These are phyloP conservation scores for Aspergillus fumigatus DNA, from an alignment of 2,329 filamentous ascomycete genomes.

Conservation along the genomic window DNA sequence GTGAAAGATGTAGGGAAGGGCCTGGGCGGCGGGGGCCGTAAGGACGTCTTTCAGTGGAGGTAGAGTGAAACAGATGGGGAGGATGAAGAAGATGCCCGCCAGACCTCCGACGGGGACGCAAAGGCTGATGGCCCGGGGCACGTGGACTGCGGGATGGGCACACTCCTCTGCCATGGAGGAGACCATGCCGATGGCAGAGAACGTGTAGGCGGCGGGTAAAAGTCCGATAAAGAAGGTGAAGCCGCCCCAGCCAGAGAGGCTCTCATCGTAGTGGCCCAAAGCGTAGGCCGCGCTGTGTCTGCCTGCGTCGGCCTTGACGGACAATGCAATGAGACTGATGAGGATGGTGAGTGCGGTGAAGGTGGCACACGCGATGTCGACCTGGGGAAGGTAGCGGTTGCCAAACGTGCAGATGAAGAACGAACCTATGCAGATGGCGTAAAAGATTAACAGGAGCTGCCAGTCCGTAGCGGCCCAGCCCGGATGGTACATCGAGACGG, in stretches of 20 bases:
- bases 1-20: slow-evolving; percentile 49
- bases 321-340: slow-evolving; percentile 54
- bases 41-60: slow-evolving; percentile 45
- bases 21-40: slow-evolving; percentile 44
- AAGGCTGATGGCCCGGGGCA: slow-evolving; percentile 50
- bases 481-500: slow-evolving; percentile 51
- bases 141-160: slow-evolving; percentile 47
- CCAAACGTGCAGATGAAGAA: slow-evolving; percentile 63
- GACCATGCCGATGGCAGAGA: slow-evolving; percentile 60
- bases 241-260: slow-evolving; percentile 53
- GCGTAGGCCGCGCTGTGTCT: slow-evolving; percentile 50
- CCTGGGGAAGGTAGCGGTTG: slow-evolving; percentile 62
- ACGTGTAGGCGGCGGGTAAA: slow-evolving; percentile 55
- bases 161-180: slow-evolving; percentile 60
- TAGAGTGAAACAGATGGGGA: slow-evolving; percentile 51
- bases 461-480: slow-evolving; percentile 53
- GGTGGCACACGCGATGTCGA: slow-evolving; percentile 55
- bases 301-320: slow-evolving; percentile 51
- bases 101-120: slow-evolving; percentile 52
- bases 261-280: slow-evolving; percentile 54
- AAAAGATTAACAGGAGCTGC: slow-evolving; percentile 68
- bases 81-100: slow-evolving; percentile 53
- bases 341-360: slow-evolving; percentile 55
- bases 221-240: slow-evolving; percentile 62
- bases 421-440: slow-evolving; percentile 61